Base-by-base conservation (phyloP, 495 filamentous ascomycete genomes). In the Trypethelium eluteriae region DNA sequence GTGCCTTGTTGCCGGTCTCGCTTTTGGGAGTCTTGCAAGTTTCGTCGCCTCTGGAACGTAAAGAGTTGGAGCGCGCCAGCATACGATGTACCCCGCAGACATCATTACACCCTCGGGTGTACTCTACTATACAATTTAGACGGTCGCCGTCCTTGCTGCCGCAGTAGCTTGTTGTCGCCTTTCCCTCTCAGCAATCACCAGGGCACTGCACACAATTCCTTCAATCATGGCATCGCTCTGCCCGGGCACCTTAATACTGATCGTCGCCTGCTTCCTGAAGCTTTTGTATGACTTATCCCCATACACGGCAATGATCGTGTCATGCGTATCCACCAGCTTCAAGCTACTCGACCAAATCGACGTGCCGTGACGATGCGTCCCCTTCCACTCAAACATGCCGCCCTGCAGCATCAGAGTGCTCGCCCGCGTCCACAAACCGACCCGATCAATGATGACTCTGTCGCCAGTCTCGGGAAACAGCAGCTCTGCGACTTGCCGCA, bases 1-100 rank as follows among this genome's bases (percentile, higher is more conserved):
- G 71, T 89, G 88, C 78, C 81, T 97, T 46, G 89, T 96, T 38
- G 88, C 81, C 34, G 94, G 94, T 2, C 76, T 98, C 77, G 84
- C 90, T 3, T 84, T 83, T 53, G 94, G 94, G 14, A 97, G 93
- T 80, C 77, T 98, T 72, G 74, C 92, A 76, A 97, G 93, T 75
- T 99, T 98, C 76, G 77, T 85, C 36, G 87, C 83, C 69, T 82
- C 85, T 34, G 81, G 81, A 32, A 39, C 34, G 11, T 69, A n/a
- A 53, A 14, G 1, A 53, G 11, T 53, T 5, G 25, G 25, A 25
- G 25, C 25, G 25, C 25, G 25, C 25, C 25, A 25, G 25, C 25
- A 25, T 25, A 25, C 25, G 25, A 25, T 25, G 25, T 25, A 25
- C 25, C 25, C 25, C 25, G 25, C 25, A 25, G 25, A 25, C 25